Base-by-base conservation (phyloP, 139 green algal species). In the Coccomyxa sp. region DNA sequence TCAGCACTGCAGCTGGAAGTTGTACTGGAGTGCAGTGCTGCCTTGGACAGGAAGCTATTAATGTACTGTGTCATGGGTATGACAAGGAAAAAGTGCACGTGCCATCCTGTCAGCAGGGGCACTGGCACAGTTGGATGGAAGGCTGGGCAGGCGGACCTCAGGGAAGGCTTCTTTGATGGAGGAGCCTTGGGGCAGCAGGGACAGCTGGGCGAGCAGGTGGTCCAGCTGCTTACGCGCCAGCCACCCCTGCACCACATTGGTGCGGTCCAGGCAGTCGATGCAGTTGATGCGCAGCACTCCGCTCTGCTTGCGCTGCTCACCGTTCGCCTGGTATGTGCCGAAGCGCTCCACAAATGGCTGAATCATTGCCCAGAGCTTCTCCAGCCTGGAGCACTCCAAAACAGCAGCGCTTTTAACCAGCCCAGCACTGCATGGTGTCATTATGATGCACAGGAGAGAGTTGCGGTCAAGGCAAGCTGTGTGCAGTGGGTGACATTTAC, bases 181-280 rank as follows among this genome's bases (percentile, higher is more conserved):
- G 57, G 77, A 59, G 12, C 78, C 78, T 38, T 86, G 68, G 25
- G 79, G 51, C 83, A 98, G 68, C 25, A 97, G 85, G 14, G 91
- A 89, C 84, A 93, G 60, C 25, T 83, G 76, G 7, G 17, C 23
- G 86, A 98, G 88, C 85, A 94, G 79, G 13, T 81, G 59, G 86
- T 91, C 91, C 82, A 93, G 79, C 76, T 91, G 89, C 71, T 92
- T 89, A 59, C 90, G 89, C 68, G 84, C 95, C 83, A 98, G 84
- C 88, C 95, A 75, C 27, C 92, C 90, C 81, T 88, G 95, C 75
- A 97, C 88, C 77, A 95, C 92, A 81, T 95, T 95, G 51, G 92
- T 95, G 57, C 92, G 85, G 86, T 95, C 92, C 83, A 95, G 86
- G 82, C 89, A 91, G 90, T 95, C 92, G 63, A 95, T 90, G 89